Base-by-base conservation (phyloP, 208 protist species). In the Leishmania mexicana region DNA sequence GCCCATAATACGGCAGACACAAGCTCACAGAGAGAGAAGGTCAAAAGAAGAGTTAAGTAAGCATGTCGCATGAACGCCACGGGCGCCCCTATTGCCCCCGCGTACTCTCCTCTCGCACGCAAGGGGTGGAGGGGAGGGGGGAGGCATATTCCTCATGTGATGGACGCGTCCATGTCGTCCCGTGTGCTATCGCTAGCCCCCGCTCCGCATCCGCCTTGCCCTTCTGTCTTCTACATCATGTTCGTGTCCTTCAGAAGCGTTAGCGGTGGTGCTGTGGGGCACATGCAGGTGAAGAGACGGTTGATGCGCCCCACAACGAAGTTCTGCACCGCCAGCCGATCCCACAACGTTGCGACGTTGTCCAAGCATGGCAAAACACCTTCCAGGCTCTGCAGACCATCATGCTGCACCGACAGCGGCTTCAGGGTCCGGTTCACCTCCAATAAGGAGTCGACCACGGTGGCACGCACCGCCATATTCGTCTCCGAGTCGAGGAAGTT, bases 401-500 rank as follows among this genome's bases (percentile, higher is more conserved):
- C 70, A 58, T 72, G 58, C 28, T 60, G 70, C 24, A 71, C 60
- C 31, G 80, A 3, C 47, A 81, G 62, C 13, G 77, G 68, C 45
- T 88, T 75, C 35, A 88, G 58, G 3, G 81, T 76, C 24, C 87
- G 73, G 58, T 88, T 84, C 53, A 95, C 87, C 81, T 91, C 84
- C 53, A 92, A 17, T 71, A 94, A 71, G 40, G 90, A 78, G 38
- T 92, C 85, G 47, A 94, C 79, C 21, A 95, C 90, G 42, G 88
- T 83, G 2, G 85, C 74, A 0, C 90, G 87, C 78, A 95, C 88
- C 62, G 92, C 92, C 42, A 89, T 87, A 75, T 85, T 93, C 13
- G 89, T 95, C 38, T 95, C 92, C 15, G 78, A 78, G 80, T 95
- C 92, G 11, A 92, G 78, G n/a, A 87, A 86, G 58, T 86, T 92